phyloP scores from a whole-genome alignment of 805 yeast species.

The Spencermartinsiella europaea region DNA sequence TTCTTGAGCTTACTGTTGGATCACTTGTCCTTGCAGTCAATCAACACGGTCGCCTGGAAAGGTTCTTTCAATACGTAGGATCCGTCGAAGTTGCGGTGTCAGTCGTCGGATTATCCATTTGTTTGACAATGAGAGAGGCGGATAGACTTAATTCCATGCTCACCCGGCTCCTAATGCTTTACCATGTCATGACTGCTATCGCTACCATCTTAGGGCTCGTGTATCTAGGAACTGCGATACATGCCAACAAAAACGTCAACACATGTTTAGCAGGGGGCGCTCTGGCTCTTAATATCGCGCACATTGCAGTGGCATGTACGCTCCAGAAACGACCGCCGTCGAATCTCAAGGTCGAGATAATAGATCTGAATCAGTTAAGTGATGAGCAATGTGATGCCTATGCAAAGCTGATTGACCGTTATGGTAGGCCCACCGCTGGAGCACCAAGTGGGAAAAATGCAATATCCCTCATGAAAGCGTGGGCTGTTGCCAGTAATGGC shows the following conservation, averaged over 20 bases:
- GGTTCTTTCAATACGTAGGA: background rate
- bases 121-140: background rate
- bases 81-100: background rate
- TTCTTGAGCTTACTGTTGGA: background rate
- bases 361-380: conserved; percentile 25
- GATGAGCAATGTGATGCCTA: conserved; percentile 27
- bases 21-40: background rate
- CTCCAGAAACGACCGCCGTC: conserved; percentile 27
- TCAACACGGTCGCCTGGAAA: background rate
- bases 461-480: conserved; percentile 30
- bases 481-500: conserved; percentile 24
- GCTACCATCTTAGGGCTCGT: background rate
- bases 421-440: conserved; percentile 28
- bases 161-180: background rate
- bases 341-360: conserved; percentile 26
- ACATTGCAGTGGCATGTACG: conserved; percentile 21
- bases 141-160: background rate
- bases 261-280: conserved; percentile 13
- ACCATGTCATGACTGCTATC: background rate
- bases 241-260: conserved; percentile 5
- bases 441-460: conserved; percentile 32
- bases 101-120: background rate
- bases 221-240: background rate
- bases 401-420: conserved; percentile 30
- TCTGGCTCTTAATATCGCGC: conserved; percentile 20